These are phyloP conservation scores for Talaromyces sp. DNA, from an alignment of 2,329 filamentous ascomycete species.

Conservation along the genomic window DNA sequence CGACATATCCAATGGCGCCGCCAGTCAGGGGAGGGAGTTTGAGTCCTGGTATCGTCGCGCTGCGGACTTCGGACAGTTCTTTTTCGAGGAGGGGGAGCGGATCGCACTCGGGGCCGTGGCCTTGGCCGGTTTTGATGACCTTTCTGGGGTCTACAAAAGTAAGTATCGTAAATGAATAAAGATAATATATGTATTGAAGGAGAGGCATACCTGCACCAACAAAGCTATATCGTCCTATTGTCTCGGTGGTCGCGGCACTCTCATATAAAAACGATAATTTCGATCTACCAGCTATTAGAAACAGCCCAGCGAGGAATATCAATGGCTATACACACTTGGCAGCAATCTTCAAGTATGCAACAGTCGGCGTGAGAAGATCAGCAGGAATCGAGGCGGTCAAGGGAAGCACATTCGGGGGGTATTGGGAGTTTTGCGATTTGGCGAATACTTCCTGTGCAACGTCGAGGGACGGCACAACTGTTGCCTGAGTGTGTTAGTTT, in stretches of 20 bases:
- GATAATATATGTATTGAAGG: conserved; percentile 2
- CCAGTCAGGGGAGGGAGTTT: conserved; percentile 80
- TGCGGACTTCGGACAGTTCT: conserved; percentile 71
- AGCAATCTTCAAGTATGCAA: conserved; percentile 88
- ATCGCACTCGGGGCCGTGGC: conserved; percentile 77
- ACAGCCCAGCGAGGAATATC: neutral
- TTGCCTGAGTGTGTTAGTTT: conserved; percentile 30
- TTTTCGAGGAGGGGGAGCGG: conserved; percentile 76
- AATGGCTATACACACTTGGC: conserved; percentile 51
- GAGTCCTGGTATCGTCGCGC: conserved; percentile 76
- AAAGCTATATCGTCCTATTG: conserved; percentile 92
- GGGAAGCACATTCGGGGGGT: conserved; percentile 71
- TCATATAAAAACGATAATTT: conserved; percentile 92
- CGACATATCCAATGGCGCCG: conserved; percentile 92
- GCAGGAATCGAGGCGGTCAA: conserved; percentile 80
- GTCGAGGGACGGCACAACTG: conserved; percentile 57
- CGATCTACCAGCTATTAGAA: conserved; percentile 37
- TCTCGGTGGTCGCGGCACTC: conserved; percentile 85
- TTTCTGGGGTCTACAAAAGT: conserved; percentile 56
- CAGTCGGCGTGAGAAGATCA: conserved; percentile 89
- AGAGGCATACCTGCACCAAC: conserved; percentile 62
- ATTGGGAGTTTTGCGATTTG: conserved; percentile 44
- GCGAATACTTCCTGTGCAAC: conserved; percentile 52
- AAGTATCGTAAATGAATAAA: neutral
- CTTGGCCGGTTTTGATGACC: conserved; percentile 78